Conservation (phyloP, 331 rosid genomes). For the Acacia concinna region DNA sequence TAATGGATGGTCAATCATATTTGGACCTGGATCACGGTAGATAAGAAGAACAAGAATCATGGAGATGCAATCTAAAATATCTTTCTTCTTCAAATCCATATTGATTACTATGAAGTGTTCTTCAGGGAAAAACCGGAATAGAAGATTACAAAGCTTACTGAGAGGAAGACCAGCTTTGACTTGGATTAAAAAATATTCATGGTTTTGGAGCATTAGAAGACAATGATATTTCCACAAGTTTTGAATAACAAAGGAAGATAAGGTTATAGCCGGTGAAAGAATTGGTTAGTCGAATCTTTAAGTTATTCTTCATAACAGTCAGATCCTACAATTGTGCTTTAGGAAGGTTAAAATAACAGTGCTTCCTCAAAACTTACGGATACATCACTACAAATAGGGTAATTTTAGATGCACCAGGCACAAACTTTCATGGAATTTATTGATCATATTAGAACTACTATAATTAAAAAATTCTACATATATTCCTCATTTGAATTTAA, state of each 20-base stretch:
- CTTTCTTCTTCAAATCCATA: too few species aligned
- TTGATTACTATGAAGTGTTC: too few species aligned
- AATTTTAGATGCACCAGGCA: neutral
- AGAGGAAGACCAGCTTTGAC: too few species aligned
- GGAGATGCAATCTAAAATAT: too few species aligned
- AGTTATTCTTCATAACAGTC: neutral
- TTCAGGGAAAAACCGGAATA: too few species aligned
- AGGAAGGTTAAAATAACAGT: neutral
- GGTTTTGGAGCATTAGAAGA: neutral
- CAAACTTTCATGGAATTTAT: neutral
- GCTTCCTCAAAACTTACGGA: neutral
- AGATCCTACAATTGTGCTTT: neutral
- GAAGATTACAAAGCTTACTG: too few species aligned
- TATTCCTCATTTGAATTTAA: neutral
- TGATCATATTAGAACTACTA: neutral
- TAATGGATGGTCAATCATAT: neutral
- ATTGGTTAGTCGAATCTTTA: neutral
- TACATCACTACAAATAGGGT: neutral
- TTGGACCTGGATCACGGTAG: neutral
- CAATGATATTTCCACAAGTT: too few species aligned
- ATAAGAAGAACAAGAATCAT: neutral
- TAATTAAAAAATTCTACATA: too few species aligned
- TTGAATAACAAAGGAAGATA: neutral
- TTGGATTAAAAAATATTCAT: too few species aligned
- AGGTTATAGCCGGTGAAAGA: neutral